phyloP scores from a whole-genome alignment of 257 asterid species.

The Penstemon newberryi region DNA sequence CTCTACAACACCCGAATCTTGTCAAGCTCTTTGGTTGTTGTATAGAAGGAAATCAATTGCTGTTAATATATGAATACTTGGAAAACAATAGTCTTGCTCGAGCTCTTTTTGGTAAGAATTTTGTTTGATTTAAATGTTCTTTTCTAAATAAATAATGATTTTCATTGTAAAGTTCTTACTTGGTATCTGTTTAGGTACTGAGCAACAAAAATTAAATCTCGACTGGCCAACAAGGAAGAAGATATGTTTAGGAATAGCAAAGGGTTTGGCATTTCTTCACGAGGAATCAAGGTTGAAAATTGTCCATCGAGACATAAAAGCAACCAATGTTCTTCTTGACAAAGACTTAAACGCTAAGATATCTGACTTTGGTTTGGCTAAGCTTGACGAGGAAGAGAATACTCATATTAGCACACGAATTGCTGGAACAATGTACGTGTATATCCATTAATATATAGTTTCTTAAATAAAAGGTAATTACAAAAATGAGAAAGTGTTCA shows the following conservation, averaged over 20 bases:
- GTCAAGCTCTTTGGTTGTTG: constrained; percentile 81
- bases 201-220: constrained; percentile 51
- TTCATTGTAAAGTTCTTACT: constrained; percentile 12
- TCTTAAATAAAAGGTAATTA: too few relatives aligned
- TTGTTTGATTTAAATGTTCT: not conserved
- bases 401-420: constrained; percentile 83
- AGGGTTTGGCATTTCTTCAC: constrained; percentile 78
- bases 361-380: constrained; percentile 86
- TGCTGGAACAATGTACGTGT: constrained; percentile 74
- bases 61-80: constrained; percentile 67
- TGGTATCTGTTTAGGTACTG: constrained; percentile 38
- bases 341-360: constrained; percentile 65
- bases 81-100: constrained; percentile 83
- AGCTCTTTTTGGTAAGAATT: constrained; percentile 66
- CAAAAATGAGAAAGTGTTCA: too few relatives aligned
- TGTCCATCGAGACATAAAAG: constrained; percentile 82
- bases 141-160: not conserved
- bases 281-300: constrained; percentile 85
- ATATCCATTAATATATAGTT: not conserved
- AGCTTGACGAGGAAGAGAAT: constrained; percentile 78
- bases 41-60: constrained; percentile 66
- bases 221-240: constrained; percentile 65
- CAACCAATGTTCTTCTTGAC: constrained; percentile 81
- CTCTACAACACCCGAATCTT: constrained; percentile 72
- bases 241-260: constrained; percentile 68